Evolutionary conservation across 352 stramenopile genomes (phyloP).

Genomic region (Poterioochromonas sp.): DNA sequence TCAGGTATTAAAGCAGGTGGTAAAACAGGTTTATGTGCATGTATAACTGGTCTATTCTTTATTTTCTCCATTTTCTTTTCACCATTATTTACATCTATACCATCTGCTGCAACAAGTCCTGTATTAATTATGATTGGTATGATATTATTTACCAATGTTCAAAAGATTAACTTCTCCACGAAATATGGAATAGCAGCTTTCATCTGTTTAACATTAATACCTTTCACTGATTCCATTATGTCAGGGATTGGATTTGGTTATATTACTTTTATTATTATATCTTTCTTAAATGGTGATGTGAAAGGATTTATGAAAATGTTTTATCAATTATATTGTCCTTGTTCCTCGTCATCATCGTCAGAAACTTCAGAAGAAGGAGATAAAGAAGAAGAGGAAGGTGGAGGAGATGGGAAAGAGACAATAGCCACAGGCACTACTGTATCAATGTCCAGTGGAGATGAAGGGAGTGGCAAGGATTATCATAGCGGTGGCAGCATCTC

Average conservation of each 20-base stretch:
- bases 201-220: constrained; percentile 59
- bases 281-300: background rate
- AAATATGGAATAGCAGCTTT: constrained; percentile 54
- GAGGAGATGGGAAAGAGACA: no score
- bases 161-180: constrained; percentile 55
- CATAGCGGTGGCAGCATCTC: no score
- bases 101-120: constrained; percentile 53
- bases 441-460: no score
- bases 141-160: constrained; percentile 51
- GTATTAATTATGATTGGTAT: constrained; percentile 57
- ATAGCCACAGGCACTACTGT: no score
- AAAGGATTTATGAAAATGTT: background rate
- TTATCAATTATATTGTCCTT: background rate
- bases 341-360: no score
- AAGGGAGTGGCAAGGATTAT: no score
- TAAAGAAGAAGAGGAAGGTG: no score
- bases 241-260: constrained; percentile 5
- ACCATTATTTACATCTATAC: constrained; percentile 56
- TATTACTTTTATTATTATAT: background rate
- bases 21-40: constrained; percentile 53
- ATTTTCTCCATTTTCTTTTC: constrained; percentile 59
- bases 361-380: no score
- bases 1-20: constrained; percentile 51
- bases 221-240: constrained; percentile 60
- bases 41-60: constrained; percentile 55